These are phyloP conservation scores for Aspergillus vadensis DNA, from an alignment of 2,329 filamentous ascomycete genomes.

Conservation along the genomic window DNA sequence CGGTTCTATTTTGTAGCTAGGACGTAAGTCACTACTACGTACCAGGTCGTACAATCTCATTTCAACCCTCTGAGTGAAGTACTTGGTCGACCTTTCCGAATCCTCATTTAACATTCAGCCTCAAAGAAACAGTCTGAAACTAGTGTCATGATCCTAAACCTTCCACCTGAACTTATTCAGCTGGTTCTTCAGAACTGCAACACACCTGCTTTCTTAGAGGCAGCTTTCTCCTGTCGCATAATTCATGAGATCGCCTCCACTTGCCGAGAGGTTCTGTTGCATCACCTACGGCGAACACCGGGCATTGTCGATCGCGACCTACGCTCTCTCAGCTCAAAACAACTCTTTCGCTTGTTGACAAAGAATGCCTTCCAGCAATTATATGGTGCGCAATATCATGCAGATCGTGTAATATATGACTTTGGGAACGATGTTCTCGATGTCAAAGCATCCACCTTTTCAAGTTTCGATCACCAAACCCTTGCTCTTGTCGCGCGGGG, in stretches of 20 bases:
- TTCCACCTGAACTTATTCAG: conserved; percentile 46
- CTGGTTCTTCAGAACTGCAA: conserved; percentile 38
- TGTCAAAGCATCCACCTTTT: conserved; percentile 36
- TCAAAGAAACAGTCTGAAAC: background rate
- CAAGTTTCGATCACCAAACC: conserved; percentile 18
- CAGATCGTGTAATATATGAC: conserved; percentile 32
- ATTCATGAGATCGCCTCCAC: conserved; percentile 38
- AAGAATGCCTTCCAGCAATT: conserved; percentile 35
- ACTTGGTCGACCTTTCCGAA: background rate
- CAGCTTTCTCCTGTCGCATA: conserved; percentile 38
- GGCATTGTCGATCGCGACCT: conserved; percentile 27
- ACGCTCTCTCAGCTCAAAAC: conserved; percentile 20
- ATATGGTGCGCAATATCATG: conserved; percentile 39
- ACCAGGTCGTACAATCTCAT: background rate
- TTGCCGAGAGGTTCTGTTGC: conserved; percentile 38
- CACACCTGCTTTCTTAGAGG: conserved; percentile 41
- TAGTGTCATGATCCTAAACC: conserved; percentile 33
- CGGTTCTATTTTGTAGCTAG: background rate
- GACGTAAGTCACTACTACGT: background rate
- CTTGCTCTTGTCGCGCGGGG: conserved; percentile 36
- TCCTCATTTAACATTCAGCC: background rate
- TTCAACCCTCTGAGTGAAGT: background rate
- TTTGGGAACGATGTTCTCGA: conserved; percentile 33
- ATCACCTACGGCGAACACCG: conserved; percentile 40
- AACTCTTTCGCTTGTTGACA: conserved; percentile 38